Evolutionary conservation across 148 eudicot species (phyloP).

Genomic region (Dianthus caryophyllus): DNA sequence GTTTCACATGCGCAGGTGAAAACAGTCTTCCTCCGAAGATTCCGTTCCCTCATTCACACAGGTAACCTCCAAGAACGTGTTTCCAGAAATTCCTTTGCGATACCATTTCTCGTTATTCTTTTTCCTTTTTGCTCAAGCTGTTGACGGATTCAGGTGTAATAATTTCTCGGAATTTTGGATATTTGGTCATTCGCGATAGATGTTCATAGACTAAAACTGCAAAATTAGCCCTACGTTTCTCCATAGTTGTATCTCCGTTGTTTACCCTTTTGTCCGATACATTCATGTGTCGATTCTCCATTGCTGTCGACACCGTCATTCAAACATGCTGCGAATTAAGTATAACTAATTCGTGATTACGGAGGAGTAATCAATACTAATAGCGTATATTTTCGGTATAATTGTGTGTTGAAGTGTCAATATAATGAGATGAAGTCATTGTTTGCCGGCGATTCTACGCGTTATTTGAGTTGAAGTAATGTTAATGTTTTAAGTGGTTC

Average conservation of each 20-base stretch:
- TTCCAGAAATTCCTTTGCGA: constrained; percentile 20
- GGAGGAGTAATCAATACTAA: too few relatives aligned
- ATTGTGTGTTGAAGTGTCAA: background rate
- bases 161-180: constrained; percentile 37
- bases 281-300: too few relatives aligned
- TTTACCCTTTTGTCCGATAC: too few relatives aligned
- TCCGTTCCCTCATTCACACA: constrained; percentile 13
- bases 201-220: constrained; percentile 37
- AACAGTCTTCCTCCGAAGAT: constrained; percentile 17
- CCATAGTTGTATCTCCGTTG: too few relatives aligned
- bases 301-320: too few relatives aligned
- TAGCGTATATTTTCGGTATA: too few relatives aligned
- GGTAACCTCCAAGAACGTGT: constrained; percentile 8
- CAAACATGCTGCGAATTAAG: too few relatives aligned
- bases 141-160: constrained; percentile 35
- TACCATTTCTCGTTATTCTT: constrained; percentile 9
- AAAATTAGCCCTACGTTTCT: constrained; percentile 18
- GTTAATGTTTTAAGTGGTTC: too few relatives aligned
- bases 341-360: too few relatives aligned
- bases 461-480: too few relatives aligned
- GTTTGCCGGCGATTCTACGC: background rate
- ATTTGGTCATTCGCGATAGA: constrained; percentile 32
- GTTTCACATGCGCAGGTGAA: background rate
- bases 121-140: constrained; percentile 11
- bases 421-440: background rate